These are phyloP conservation scores for Yamadazyma blattariae DNA, from an alignment of 1,139 yeast species.

Conservation along the genomic window DNA sequence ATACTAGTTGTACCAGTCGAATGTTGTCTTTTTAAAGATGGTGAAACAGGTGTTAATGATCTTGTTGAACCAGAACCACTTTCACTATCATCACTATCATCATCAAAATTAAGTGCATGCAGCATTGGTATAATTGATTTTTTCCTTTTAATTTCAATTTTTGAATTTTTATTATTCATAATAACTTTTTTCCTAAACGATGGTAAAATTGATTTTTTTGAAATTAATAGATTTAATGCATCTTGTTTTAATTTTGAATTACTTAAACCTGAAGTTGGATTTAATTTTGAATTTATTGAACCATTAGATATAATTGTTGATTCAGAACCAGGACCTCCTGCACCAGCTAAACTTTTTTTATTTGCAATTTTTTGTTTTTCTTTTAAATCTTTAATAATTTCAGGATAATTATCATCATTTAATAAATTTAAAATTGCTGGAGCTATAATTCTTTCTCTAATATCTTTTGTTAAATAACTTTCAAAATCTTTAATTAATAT, in stretches of 20 bases:
- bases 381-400: slow-evolving; percentile 43
- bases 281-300: background rate
- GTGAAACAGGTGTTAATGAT: slow-evolving; percentile 36
- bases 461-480: slow-evolving; percentile 63
- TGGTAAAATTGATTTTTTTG: slow-evolving; percentile 35
- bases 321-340: too few species aligned
- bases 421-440: slow-evolving; percentile 65
- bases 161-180: slow-evolving; percentile 4
- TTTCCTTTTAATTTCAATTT: background rate
- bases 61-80: slow-evolving; percentile 44
- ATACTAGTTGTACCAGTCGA: slow-evolving; percentile 25
- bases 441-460: slow-evolving; percentile 71
- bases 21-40: slow-evolving; percentile 27
- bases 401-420: slow-evolving; percentile 59
- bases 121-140: slow-evolving; percentile 59
- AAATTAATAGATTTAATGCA: slow-evolving; percentile 28
- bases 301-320: too few species aligned
- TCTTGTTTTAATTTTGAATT: slow-evolving; percentile 18
- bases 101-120: slow-evolving; percentile 62
- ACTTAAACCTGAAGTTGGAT: slow-evolving; percentile 9
- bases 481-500: slow-evolving; percentile 63
- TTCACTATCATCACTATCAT: slow-evolving; percentile 36
- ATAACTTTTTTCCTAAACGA: slow-evolving; percentile 44
- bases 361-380: slow-evolving; percentile 29
- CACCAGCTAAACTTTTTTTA: slow-evolving; percentile 13